Evolutionary conservation across 129 eudicot species (phyloP).

Genomic region (Flaveria ramosissima): DNA sequence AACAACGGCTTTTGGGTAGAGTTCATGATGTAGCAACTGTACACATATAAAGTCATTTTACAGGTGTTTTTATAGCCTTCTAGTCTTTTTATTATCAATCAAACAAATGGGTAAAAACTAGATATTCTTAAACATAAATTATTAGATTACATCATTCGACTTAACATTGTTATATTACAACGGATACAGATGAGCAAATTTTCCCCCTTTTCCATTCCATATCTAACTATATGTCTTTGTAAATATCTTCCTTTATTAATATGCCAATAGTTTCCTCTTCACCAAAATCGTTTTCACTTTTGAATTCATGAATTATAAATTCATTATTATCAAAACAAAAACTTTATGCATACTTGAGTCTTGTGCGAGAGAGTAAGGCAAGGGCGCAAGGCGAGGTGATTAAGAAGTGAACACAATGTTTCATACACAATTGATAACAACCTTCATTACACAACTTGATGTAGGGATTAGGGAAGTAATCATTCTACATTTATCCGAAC

Average conservation of each 20-base stretch:
- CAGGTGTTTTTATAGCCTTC: no score
- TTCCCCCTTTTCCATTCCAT: conserved; percentile 1
- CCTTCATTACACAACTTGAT: no score
- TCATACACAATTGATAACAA: not conserved
- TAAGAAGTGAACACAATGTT: not conserved
- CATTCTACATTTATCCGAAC: no score
- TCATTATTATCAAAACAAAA: no score
- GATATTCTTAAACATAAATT: not conserved
- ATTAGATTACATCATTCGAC: not conserved
- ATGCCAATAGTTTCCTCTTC: not conserved
- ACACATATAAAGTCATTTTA: not conserved
- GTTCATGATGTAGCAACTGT: conserved; percentile 19
- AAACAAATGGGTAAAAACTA: conserved; percentile 8
- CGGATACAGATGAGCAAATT: not conserved
- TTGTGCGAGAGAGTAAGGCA: not conserved
- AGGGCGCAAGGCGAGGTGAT: not conserved
- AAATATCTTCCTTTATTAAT: not conserved
- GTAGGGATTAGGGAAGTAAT: no score
- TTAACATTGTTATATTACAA: conserved; percentile 4
- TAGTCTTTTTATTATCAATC: no score
- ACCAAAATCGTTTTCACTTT: no score
- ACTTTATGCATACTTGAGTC: not conserved
- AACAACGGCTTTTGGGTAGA: conserved; percentile 8
- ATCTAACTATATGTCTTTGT: not conserved
- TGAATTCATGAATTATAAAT: not conserved